Evolutionary conservation across 176 grass and related monocot genomes (phyloP).

Genomic region (Zea mays): Zm-B73-REFERENCE-NAM-5.0 NC_050103.1:134100001-134100500

Average conservation of each 20-base stretch:
- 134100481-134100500: conserved; percentile 65
- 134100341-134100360: conserved; percentile 59
- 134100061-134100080: conserved; percentile 50
- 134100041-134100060: conserved; percentile 53
- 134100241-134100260: conserved; percentile 52
- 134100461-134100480: conserved; percentile 48
- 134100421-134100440: conserved; percentile 60
- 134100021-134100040: conserved; percentile 51
- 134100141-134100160: conserved; percentile 54
- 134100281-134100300: conserved; percentile 72
- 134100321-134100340: conserved; percentile 81
- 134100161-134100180: conserved; percentile 60
- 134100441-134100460: conserved; percentile 80
- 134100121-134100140: conserved; percentile 52
- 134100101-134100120: conserved; percentile 70
- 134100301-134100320: conserved; percentile 55
- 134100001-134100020: conserved; percentile 55
- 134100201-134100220: conserved; percentile 63
- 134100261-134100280: conserved; percentile 54
- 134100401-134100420: conserved; percentile 50
- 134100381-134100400: conserved; percentile 56
- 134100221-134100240: conserved; percentile 56
- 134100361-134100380: conserved; percentile 47
- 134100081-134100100: conserved; percentile 49
- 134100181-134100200: conserved; percentile 66